Base-by-base conservation (phyloP, 371 early-diverging fungal genomes). In the Rhizopus sp. region DNA sequence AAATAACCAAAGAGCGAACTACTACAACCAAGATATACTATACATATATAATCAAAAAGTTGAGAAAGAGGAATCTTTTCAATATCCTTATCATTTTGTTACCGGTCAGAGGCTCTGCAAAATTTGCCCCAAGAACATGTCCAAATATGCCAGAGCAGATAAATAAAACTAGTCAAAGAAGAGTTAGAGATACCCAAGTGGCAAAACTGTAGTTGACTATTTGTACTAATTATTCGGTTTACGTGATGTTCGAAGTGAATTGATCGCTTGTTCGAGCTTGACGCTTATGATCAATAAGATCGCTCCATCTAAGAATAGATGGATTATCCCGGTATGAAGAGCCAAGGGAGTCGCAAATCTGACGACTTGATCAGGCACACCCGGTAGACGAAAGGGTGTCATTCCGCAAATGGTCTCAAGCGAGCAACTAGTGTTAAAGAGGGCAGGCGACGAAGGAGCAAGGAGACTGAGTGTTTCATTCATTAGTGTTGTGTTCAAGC, bases 261-360 rank as follows among this genome's bases (percentile, higher is more conserved):
- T 92, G 57, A 88, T 82, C 9, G 84, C 82, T 30, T 71, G 59
- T 68, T 94, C 95, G 48, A 93, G 60, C 45, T 82, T 75, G 4
- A 73, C 75, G 8, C 90, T 90, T 7, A 84, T 70, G 29, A 75
- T 59, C 44, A 87, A 47, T 53, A 91, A 89, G 33, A 87, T 77
- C n/a, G 68, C 17, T 50, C 89, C 37, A 65, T 93, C 93, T 57
- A 91, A 72, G 1, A 80, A 13, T n/a, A 88, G 59, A 68, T 94
- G 95, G 1, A 93, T n/a, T 1, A 91, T 51, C 5, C 93, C 95
- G 15, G 81, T 91, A 69, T 93, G 93, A 52, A 92, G 67, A 57
- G 89, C 88, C 15, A 91, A 79, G 5, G 95, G 87, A 0, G 83
- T 70, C 40, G 93, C 73, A 57, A 93, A 88, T 7, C 93, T 76